A percentile compares a stretch with the other conserved stretches of the same genome.
These are phyloP conservation scores for Puccinellia tenuiflora DNA, from an alignment of 176 grass and related monocot species.

Conservation along the genomic window DNA sequence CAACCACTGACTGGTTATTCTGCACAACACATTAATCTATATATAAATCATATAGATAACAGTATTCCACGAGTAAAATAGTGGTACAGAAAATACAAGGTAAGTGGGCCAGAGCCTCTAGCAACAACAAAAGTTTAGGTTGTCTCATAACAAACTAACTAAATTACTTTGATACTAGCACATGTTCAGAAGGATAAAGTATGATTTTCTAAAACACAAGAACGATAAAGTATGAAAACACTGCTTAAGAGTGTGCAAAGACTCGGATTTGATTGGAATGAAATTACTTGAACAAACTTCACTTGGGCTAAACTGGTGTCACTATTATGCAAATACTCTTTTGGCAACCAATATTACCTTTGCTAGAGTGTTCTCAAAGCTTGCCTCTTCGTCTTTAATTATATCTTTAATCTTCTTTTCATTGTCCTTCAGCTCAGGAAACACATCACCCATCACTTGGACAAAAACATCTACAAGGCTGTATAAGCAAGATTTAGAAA, in stretches of 20 bases:
- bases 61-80: too few relatives aligned
- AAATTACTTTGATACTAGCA: too few relatives aligned
- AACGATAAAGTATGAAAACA: not conserved
- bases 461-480: constrained; percentile 84
- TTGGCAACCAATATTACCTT: constrained; percentile 55
- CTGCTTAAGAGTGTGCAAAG: not conserved
- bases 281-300: not conserved
- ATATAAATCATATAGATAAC: too few relatives aligned
- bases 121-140: too few relatives aligned
- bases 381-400: constrained; percentile 86
- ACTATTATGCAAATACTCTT: not conserved
- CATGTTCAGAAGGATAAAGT: not conserved
- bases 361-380: constrained; percentile 85
- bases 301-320: not conserved
- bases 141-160: too few relatives aligned
- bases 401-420: constrained; percentile 78
- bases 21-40: too few relatives aligned
- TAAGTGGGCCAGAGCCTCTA: too few relatives aligned
- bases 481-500: constrained; percentile 25
- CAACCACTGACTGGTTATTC: too few relatives aligned
- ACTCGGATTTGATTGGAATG: not conserved
- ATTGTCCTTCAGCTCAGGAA: constrained; percentile 72
- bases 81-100: too few relatives aligned
- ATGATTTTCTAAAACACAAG: too few relatives aligned
- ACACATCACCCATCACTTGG: constrained; percentile 73